phyloP scores from a whole-genome alignment of 2,329 filamentous ascomycete species.

The Sarocladium brachiariae region DNA sequence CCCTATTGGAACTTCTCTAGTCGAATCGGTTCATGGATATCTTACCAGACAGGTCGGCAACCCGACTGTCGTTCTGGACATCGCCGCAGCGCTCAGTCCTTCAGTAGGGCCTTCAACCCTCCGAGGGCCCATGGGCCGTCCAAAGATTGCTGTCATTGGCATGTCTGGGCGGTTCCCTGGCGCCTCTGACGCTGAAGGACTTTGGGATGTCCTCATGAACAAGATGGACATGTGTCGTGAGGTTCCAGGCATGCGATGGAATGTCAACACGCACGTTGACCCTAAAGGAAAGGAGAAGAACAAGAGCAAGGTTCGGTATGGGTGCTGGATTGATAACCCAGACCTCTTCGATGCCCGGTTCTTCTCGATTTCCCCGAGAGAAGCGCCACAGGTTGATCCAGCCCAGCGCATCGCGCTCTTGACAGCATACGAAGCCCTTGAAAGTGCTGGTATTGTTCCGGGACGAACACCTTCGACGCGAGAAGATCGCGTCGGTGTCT shows the following conservation, averaged over 20 bases:
- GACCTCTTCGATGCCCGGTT: conserved; percentile 60
- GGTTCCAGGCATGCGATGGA: conserved; percentile 57
- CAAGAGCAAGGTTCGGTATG: conserved; percentile 3
- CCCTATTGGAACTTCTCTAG: too few relatives aligned
- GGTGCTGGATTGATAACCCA: conserved; percentile 50
- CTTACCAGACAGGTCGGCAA: too few relatives aligned
- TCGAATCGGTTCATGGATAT: too few relatives aligned
- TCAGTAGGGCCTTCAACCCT: too few relatives aligned
- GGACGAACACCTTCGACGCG: background rate
- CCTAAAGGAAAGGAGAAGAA: conserved; percentile 2
- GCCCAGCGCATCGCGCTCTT: conserved; percentile 57
- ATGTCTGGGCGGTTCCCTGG: conserved; percentile 33
- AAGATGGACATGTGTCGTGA: conserved; percentile 50
- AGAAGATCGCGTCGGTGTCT: background rate
- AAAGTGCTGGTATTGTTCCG: conserved; percentile 48
- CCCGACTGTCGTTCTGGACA: too few relatives aligned
- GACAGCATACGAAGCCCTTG: conserved; percentile 59
- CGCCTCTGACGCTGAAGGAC: conserved; percentile 11
- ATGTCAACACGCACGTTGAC: conserved; percentile 57
- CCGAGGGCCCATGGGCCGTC: too few relatives aligned
- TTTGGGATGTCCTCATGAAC: conserved; percentile 45
- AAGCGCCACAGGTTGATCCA: conserved; percentile 54
- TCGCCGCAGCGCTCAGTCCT: too few relatives aligned
- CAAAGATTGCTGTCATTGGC: conserved; percentile 65
- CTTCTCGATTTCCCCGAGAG: conserved; percentile 65